Evolutionary conservation across 768 basidiomycete species (phyloP).

Genomic region (Phylloporus sp.): DNA sequence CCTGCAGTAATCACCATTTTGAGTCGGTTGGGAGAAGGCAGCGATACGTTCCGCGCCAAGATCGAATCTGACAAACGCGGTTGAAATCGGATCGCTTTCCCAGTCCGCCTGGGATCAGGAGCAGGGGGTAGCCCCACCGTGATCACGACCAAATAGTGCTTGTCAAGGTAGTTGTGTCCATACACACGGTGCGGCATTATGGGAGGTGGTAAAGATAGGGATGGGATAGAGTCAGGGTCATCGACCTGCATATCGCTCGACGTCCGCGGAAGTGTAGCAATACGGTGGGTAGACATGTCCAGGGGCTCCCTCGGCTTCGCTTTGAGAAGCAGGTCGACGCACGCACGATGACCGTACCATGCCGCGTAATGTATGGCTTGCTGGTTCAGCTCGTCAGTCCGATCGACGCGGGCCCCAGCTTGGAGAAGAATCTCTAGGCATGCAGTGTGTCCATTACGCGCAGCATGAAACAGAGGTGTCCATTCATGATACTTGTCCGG

Average conservation of each 20-base stretch:
- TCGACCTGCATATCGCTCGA: conserved; percentile 40
- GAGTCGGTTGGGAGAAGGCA: conserved; percentile 71
- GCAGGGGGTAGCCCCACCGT: conserved; percentile 62
- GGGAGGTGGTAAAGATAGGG: conserved; percentile 92
- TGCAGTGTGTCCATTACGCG: conserved; percentile 73
- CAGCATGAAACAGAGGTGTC: conserved; percentile 96
- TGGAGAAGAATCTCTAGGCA: conserved; percentile 78
- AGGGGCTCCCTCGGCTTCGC: conserved; percentile 23
- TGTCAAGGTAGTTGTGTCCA: conserved; percentile 93
- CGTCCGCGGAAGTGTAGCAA: conserved; percentile 24
- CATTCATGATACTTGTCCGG: conserved; percentile 98
- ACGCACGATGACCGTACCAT: conserved; percentile 86
- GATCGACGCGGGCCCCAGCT: conserved; percentile 73
- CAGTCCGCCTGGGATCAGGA: conserved; percentile 31
- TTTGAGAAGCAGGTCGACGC: conserved; percentile 57
- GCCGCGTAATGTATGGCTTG: conserved; percentile 90
- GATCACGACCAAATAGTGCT: conserved; percentile 79
- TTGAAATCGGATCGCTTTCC: conserved; percentile 59
- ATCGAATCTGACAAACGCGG: conserved; percentile 70
- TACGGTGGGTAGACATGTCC: conserved; percentile 14
- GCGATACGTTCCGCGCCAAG: conserved; percentile 60
- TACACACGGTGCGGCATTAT: conserved; percentile 98
- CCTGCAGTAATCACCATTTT: conserved; percentile 94
- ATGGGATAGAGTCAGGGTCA: conserved; percentile 91
- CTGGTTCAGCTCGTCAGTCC: conserved; percentile 80